phyloP scores from a whole-genome alignment of 352 stramenopile species.

The Pythium myriotylum region DNA sequence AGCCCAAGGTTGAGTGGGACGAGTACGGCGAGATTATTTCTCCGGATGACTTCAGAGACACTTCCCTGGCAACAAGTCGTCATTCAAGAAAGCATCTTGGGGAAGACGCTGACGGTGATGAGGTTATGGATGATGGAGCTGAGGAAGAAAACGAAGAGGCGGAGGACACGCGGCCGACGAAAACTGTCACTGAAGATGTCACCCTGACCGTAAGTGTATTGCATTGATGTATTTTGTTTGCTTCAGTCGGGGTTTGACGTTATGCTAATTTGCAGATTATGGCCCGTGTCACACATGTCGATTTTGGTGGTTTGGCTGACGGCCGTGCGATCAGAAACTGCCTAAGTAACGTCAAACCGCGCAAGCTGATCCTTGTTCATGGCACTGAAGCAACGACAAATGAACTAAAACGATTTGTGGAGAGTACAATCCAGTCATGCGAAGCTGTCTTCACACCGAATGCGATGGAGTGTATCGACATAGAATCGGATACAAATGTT shows the following conservation, averaged over 20 bases:
- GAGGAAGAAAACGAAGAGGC: constrained; percentile 45
- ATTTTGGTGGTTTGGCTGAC: constrained; percentile 86
- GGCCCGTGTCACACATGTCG: constrained; percentile 77
- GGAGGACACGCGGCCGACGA: constrained; percentile 74
- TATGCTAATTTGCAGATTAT: too few relatives aligned
- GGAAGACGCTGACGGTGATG: constrained; percentile 60
- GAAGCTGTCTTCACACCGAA: constrained; percentile 88
- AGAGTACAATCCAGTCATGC: constrained; percentile 80
- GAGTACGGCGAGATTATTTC: constrained; percentile 90
- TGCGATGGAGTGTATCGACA: constrained; percentile 90
- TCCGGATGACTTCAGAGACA: constrained; percentile 84
- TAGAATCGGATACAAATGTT: constrained; percentile 90
- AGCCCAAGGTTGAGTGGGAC: constrained; percentile 88
- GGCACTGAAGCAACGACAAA: constrained; percentile 79
- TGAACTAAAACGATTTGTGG: constrained; percentile 85
- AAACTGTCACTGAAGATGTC: constrained; percentile 75
- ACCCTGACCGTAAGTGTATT: constrained; percentile 61
- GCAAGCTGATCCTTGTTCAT: constrained; percentile 88
- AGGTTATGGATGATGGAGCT: constrained; percentile 71
- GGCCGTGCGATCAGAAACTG: constrained; percentile 88
- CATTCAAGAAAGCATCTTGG: constrained; percentile 66
- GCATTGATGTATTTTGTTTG: too few relatives aligned
- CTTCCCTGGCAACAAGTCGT: constrained; percentile 59
- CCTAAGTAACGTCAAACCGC: constrained; percentile 87
- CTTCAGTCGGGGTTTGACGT: too few relatives aligned